These are phyloP conservation scores for Ophiostoma ips DNA, from an alignment of 2,329 filamentous ascomycete genomes.

Conservation along the genomic window DNA sequence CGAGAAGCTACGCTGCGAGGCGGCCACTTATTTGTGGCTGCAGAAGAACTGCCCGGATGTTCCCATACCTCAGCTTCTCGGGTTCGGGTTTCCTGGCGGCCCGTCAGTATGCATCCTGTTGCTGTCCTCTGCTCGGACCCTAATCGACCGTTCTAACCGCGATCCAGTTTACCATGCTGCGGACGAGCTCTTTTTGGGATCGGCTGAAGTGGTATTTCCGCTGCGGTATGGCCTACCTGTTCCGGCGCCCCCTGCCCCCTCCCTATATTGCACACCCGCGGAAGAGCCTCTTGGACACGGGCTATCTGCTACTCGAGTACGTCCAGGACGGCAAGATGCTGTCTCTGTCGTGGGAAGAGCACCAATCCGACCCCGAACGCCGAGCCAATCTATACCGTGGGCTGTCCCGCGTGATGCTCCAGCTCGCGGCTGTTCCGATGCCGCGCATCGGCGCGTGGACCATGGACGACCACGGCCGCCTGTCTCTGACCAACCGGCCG, in stretches of 20 bases:
- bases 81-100: slow-evolving; percentile 8
- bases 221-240: not conserved
- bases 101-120: not conserved
- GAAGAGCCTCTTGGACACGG: slow-evolving; percentile 4
- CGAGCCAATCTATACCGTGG: slow-evolving; percentile 19
- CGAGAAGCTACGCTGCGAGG: slow-evolving; percentile 25
- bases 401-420: slow-evolving; percentile 18
- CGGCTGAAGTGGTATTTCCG: not conserved
- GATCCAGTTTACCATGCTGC: not conserved
- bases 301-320: slow-evolving; percentile 19
- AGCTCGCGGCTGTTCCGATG: slow-evolving; percentile 17
- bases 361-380: slow-evolving; percentile 12
- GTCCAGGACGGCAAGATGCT: slow-evolving; percentile 18
- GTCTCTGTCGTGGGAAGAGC: slow-evolving; percentile 15
- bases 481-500: slow-evolving; percentile 7
- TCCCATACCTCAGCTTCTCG: slow-evolving; percentile 20
- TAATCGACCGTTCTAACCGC: not conserved
- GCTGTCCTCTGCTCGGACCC: not conserved
- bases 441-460: slow-evolving; percentile 18
- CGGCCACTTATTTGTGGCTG: slow-evolving; percentile 26
- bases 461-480: slow-evolving; percentile 16
- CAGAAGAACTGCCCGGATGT: slow-evolving; percentile 23
- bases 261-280: slow-evolving; percentile 6
- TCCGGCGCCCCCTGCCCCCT: not conserved
- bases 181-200: not conserved